Percentiles rank a stretch among this genome's conserved stretches.
These are phyloP conservation scores for Cydonia oblonga DNA, from an alignment of 331 rosid genomes.

Conservation along the genomic window DNA sequence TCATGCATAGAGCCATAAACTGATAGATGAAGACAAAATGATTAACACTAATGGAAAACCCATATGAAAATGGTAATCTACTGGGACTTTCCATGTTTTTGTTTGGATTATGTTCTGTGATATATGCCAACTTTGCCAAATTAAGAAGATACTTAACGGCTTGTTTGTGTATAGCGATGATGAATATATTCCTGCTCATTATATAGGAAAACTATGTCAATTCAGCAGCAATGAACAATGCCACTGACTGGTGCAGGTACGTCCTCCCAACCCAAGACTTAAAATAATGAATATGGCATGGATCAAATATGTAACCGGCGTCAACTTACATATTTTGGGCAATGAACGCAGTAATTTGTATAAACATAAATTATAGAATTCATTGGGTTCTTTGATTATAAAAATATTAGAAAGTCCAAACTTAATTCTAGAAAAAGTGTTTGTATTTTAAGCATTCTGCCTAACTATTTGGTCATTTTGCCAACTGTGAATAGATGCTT, in stretches of 20 bases:
- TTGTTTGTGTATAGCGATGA: too few relatives aligned
- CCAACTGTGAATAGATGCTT: slow-evolving; percentile 9
- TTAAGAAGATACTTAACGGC: background rate
- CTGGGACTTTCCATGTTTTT: background rate
- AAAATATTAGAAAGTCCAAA: background rate
- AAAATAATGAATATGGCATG: background rate
- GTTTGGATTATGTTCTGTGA: background rate
- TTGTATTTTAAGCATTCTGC: background rate
- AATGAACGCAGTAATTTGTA: background rate
- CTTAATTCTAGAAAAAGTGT: background rate
- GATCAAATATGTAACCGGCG: background rate
- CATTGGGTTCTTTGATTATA: background rate
- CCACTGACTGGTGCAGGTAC: background rate
- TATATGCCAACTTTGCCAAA: background rate
- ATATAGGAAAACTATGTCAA: background rate
- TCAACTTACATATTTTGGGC: background rate
- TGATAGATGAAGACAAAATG: background rate
- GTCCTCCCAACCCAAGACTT: background rate
- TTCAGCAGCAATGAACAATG: background rate
- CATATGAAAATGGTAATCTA: background rate
- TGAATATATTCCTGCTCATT: background rate
- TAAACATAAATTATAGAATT: background rate
- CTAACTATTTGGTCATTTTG: background rate
- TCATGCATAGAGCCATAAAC: background rate
- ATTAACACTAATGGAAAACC: background rate